These are phyloP conservation scores for Podaxis carcinomalis DNA, from an alignment of 768 basidiomycete species.

Conservation along the genomic window DNA sequence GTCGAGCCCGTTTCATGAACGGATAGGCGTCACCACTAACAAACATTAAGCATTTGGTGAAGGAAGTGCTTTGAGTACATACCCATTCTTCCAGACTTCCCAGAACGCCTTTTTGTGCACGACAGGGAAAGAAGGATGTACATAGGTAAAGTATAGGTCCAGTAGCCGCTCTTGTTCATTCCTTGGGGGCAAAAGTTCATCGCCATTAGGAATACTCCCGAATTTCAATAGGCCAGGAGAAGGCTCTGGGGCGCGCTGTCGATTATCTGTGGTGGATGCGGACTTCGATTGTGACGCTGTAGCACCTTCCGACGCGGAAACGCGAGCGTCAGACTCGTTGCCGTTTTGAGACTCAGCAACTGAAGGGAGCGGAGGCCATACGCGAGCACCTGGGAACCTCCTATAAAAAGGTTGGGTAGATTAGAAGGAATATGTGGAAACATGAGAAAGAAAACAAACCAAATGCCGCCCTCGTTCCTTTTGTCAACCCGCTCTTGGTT, in stretches of 20 bases:
- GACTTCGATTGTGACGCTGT: background rate
- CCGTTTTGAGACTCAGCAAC: constrained; percentile 24
- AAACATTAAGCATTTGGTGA: background rate
- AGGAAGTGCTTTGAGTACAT: constrained; percentile 11
- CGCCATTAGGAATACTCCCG: background rate
- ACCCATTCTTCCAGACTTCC: constrained; percentile 46
- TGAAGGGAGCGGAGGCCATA: constrained; percentile 69
- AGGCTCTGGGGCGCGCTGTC: background rate
- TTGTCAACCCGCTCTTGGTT: constrained; percentile 55
- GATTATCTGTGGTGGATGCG: background rate
- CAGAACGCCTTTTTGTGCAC: constrained; percentile 68
- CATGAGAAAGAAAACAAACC: constrained; percentile 36
- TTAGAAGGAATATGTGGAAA: constrained; percentile 4
- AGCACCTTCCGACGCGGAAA: background rate
- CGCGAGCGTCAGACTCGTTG: constrained; percentile 21
- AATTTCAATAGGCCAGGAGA: background rate
- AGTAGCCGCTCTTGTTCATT: constrained; percentile 55
- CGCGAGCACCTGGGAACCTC: constrained; percentile 85
- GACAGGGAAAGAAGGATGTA: constrained; percentile 77
- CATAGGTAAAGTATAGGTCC: constrained; percentile 75
- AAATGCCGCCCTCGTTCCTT: constrained; percentile 73
- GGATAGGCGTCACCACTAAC: constrained; percentile 25
- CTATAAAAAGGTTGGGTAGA: constrained; percentile 26
- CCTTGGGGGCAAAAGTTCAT: background rate
- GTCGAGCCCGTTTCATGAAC: constrained; percentile 36